Percentiles rank a stretch among this genome's conserved stretches.
Evolutionary conservation across 2,329 filamentous ascomycete genomes (phyloP).

Genomic region (Cercospora zeae-maydis): DNA sequence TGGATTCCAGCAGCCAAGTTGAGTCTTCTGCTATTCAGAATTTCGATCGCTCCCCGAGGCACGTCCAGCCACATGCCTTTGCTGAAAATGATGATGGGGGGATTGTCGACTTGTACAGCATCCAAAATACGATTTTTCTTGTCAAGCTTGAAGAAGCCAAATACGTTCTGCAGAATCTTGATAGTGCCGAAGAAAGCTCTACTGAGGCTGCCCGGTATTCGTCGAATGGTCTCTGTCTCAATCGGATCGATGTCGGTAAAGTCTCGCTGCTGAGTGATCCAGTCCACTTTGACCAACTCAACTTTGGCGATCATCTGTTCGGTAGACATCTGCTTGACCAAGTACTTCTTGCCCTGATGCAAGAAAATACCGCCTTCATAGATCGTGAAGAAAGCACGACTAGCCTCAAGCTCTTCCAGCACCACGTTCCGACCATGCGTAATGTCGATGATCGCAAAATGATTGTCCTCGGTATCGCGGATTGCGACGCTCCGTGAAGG

Average conservation of each 20-base stretch:
- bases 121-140: conserved; percentile 80
- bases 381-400: conserved; percentile 88
- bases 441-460: conserved; percentile 89
- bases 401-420: conserved; percentile 92
- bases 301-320: conserved; percentile 82
- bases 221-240: conserved; percentile 82
- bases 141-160: conserved; percentile 97
- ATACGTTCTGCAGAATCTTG: conserved; percentile 81
- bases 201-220: conserved; percentile 60
- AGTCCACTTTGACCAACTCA: conserved; percentile 84
- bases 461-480: conserved; percentile 82
- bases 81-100: conserved; percentile 76
- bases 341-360: conserved; percentile 89
- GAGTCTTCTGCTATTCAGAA: conserved; percentile 67
- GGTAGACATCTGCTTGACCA: conserved; percentile 83
- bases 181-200: conserved; percentile 83
- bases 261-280: conserved; percentile 89
- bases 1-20: conserved; percentile 89
- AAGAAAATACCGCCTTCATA: conserved; percentile 97
- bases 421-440: conserved; percentile 79
- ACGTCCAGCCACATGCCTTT: conserved; percentile 97
- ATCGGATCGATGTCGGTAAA: conserved; percentile 92
- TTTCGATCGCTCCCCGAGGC: conserved; percentile 71
- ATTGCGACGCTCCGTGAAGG: conserved; percentile 83
- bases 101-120: conserved; percentile 88